Evolutionary conservation across 805 yeast genomes (phyloP), one percentile per base, ranked within the genome.

Genomic region (Starmerella stigmatis): DNA sequence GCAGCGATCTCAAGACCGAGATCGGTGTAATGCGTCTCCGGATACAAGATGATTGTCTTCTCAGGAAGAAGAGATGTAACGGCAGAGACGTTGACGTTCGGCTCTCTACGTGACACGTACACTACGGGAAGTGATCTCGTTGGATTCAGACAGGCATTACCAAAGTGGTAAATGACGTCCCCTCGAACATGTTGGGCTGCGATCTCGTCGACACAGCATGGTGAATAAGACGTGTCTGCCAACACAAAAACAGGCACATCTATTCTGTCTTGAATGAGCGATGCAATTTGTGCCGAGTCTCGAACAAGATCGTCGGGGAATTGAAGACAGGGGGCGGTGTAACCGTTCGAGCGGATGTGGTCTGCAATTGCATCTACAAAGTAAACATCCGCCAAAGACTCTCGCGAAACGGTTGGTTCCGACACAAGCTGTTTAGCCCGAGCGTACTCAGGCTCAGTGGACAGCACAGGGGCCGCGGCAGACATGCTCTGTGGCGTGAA

Each of bases 161-260:
- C 98, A 63, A 88, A 85, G 63, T 92, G 98, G 2, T 88, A 77
- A 23, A 92, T 85, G 4, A 82, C 64, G 51, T 89, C 95, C 6
- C 92, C 86, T 6, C 67, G 60, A 13, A 89, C 94, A 62, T 92
- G 98, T 58, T 83, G 88, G 0, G 96, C 94, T 0, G 98, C 97
- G 22, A 89, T 94, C 58, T 88, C 96, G 62, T 92, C 98, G 10
- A 89, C 81, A 64, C 98, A 92, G 63, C 98, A 92, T 1, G 95
- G 71, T 23, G 95, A 84, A 58, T 92, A 92, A 0, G 96, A 86
- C 0, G 98, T 89, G 59, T 92, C 98, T 0, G 97, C 98, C 29
- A 92, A 65, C 15, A 89, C 75, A 83, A 89, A 89, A 10, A 81
- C 71, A 41, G 57, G 58, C 17, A 58, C 54, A 7, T 40, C 42